Evolutionary conservation across 805 yeast species (phyloP).

Genomic region (Zygosaccharomyces gambellarensis): DNA sequence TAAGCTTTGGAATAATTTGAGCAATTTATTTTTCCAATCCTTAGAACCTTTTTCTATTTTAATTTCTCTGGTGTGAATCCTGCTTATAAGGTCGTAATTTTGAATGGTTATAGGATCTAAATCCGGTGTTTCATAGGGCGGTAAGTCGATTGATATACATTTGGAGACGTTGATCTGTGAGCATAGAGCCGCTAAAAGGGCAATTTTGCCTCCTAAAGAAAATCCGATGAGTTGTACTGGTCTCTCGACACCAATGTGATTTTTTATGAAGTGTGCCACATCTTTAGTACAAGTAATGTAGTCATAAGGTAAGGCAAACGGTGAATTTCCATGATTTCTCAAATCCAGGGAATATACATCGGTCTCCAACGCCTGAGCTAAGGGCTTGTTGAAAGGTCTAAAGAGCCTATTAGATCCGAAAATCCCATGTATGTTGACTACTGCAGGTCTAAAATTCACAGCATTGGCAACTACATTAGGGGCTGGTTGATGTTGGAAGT

Average conservation of each 20-base stretch:
- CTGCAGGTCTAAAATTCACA: conserved; percentile 30
- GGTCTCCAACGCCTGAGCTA: conserved; percentile 33
- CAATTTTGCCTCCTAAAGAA: conserved; percentile 60
- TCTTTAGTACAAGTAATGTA: conserved; percentile 44
- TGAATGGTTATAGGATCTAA: conserved; percentile 20
- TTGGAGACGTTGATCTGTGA: conserved; percentile 31
- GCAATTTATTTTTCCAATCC: conserved; percentile 22
- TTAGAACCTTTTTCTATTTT: conserved; percentile 20
- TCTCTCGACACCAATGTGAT: conserved; percentile 20
- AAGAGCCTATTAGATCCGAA: conserved; percentile 48
- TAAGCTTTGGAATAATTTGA: conserved; percentile 16
- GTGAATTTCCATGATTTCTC: conserved; percentile 53
- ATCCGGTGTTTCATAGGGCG: conserved; percentile 27
- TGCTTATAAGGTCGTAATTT: conserved; percentile 23
- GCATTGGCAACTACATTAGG: neutral
- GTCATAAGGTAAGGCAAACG: conserved; percentile 41
- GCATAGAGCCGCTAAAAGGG: conserved; percentile 42
- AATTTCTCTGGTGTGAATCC: conserved; percentile 18
- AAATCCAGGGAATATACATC: conserved; percentile 45
- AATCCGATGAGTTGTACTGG: conserved; percentile 44
- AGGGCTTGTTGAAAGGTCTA: conserved; percentile 36
- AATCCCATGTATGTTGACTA: conserved; percentile 49
- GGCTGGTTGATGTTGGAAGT: conserved; percentile 17
- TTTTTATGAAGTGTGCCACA: conserved; percentile 36
- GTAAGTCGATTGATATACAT: conserved; percentile 41